These are phyloP conservation scores for Plasmopara halstedii DNA, from an alignment of 352 stramenopile species.

Conservation along the genomic window DNA sequence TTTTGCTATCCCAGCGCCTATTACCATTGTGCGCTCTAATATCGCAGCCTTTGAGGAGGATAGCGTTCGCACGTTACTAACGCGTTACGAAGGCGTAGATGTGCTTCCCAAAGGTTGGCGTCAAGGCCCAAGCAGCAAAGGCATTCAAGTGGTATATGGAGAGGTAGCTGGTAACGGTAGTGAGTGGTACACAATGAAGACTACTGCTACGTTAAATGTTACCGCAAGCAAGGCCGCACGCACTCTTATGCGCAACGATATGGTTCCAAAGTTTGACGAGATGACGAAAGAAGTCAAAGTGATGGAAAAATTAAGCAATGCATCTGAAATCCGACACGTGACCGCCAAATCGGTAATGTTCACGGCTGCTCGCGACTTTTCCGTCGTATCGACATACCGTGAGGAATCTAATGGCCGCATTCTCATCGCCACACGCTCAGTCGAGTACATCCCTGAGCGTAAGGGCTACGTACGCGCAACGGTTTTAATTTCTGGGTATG, in stretches of 20 bases:
- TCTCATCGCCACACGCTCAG: slow-evolving; percentile 63
- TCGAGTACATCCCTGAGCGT: slow-evolving; percentile 47
- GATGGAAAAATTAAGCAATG: slow-evolving; percentile 55
- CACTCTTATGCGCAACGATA: slow-evolving; percentile 43
- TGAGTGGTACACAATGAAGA: slow-evolving; percentile 73
- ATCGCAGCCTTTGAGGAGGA: slow-evolving; percentile 50
- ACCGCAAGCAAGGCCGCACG: slow-evolving; percentile 41
- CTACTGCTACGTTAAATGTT: slow-evolving; percentile 47
- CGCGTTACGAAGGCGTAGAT: slow-evolving; percentile 48
- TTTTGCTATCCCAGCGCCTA: slow-evolving; percentile 45
- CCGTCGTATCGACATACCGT: slow-evolving; percentile 49
- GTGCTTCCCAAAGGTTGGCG: slow-evolving; percentile 60
- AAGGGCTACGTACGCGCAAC: slow-evolving; percentile 39
- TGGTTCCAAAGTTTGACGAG: slow-evolving; percentile 72
- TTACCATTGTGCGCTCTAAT: slow-evolving; percentile 37
- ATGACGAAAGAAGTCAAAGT: slow-evolving; percentile 67
- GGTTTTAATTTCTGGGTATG: slow-evolving; percentile 59
- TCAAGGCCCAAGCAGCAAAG: slow-evolving; percentile 52
- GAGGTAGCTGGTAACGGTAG: slow-evolving; percentile 36
- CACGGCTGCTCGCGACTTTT: slow-evolving; percentile 65
- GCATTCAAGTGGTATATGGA: slow-evolving; percentile 68
- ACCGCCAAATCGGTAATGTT: slow-evolving; percentile 72
- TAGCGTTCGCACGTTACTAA: slow-evolving; percentile 40
- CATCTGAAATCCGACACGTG: slow-evolving; percentile 54
- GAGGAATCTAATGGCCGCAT: slow-evolving; percentile 41